A percentile compares a stretch with the other conserved stretches of the same genome.
Conservation (phyloP, 2,329 filamentous ascomycete genomes). For the Phyllosticta citriasiana region DNA sequence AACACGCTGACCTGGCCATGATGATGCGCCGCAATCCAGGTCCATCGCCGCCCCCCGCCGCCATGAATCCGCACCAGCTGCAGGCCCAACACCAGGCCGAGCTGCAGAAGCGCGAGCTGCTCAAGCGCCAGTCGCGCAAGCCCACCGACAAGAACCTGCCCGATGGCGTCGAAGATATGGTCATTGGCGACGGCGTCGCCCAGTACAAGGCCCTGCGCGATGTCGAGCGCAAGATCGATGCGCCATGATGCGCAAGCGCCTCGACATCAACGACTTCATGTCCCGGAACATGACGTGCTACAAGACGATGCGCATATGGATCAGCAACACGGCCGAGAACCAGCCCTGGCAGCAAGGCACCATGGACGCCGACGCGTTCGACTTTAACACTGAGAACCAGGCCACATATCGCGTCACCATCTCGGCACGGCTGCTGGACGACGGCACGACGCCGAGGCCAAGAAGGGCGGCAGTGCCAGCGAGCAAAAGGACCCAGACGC, state of each 20-base stretch:
- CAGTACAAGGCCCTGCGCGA: constrained; percentile 79
- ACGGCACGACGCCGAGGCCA: constrained; percentile 26
- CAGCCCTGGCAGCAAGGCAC: constrained; percentile 79
- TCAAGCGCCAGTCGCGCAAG: constrained; percentile 74
- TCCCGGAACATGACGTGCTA: constrained; percentile 67
- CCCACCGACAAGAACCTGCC: constrained; percentile 93
- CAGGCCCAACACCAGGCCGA: constrained; percentile 37
- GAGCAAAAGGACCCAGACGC: constrained; percentile 36
- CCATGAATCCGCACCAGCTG: constrained; percentile 34
- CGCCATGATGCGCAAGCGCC: constrained; percentile 83
- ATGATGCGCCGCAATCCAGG: constrained; percentile 36
- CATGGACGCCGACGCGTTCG: constrained; percentile 64
- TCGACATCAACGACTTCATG: constrained; percentile 73
- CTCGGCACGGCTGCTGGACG: constrained; percentile 68
- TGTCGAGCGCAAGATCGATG: constrained; percentile 78
- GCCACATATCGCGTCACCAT: constrained; percentile 86
- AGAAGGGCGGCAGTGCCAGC: constrained; percentile 13
- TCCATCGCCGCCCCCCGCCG: constrained; percentile 22
- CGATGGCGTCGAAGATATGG: constrained; percentile 69
- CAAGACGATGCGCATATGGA: constrained; percentile 83
- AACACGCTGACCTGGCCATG: constrained; percentile 36
- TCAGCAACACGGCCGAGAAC: constrained; percentile 88
- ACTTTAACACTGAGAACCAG: constrained; percentile 67
- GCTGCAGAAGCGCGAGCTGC: constrained; percentile 50
- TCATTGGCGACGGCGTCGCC: constrained; percentile 70